Evolutionary conservation across 129 eudicot species (phyloP).

Genomic region (Pittosporum tobira): DNA sequence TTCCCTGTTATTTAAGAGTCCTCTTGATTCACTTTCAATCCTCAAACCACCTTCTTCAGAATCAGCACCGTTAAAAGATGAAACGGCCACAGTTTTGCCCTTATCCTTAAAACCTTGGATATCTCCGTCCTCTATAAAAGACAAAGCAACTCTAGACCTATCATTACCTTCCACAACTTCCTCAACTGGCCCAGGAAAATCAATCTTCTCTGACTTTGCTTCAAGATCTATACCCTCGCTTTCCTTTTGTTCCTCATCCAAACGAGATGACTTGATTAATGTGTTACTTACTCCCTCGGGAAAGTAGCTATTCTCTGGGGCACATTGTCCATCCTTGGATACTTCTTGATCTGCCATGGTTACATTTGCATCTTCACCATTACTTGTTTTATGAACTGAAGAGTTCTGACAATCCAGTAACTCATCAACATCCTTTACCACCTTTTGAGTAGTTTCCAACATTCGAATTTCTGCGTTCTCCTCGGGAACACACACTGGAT

Average conservation of each 20-base stretch:
- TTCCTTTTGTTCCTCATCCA: slow-evolving; percentile 26
- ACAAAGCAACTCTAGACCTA: slow-evolving; percentile 22
- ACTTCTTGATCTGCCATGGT: slow-evolving; percentile 19
- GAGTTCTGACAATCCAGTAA: slow-evolving; percentile 26
- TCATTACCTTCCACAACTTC: slow-evolving; percentile 21
- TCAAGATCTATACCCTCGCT: slow-evolving; percentile 27
- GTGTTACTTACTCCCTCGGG: slow-evolving; percentile 28
- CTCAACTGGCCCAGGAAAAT: slow-evolving; percentile 16
- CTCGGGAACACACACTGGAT: slow-evolving; percentile 16
- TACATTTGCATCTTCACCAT: slow-evolving; percentile 25
- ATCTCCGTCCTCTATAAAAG: slow-evolving; percentile 32
- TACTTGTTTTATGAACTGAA: slow-evolving; percentile 17
- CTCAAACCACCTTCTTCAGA: slow-evolving; percentile 15
- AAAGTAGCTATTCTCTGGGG: slow-evolving; percentile 15
- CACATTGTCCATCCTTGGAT: slow-evolving; percentile 16
- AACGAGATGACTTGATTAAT: slow-evolving; percentile 16
- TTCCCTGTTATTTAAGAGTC: slow-evolving; percentile 24
- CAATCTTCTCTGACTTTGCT: slow-evolving; percentile 30
- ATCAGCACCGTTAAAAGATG: slow-evolving; percentile 19
- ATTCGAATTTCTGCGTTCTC: slow-evolving; percentile 31
- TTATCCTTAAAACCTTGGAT: slow-evolving; percentile 55
- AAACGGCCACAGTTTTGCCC: slow-evolving; percentile 62
- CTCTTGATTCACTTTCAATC: slow-evolving; percentile 27
- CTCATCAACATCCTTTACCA: slow-evolving; percentile 14
- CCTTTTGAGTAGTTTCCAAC: slow-evolving; percentile 22